phyloP scores from a whole-genome alignment of 805 yeast genomes.

The Hemisphaericaspora nanyangensis region DNA sequence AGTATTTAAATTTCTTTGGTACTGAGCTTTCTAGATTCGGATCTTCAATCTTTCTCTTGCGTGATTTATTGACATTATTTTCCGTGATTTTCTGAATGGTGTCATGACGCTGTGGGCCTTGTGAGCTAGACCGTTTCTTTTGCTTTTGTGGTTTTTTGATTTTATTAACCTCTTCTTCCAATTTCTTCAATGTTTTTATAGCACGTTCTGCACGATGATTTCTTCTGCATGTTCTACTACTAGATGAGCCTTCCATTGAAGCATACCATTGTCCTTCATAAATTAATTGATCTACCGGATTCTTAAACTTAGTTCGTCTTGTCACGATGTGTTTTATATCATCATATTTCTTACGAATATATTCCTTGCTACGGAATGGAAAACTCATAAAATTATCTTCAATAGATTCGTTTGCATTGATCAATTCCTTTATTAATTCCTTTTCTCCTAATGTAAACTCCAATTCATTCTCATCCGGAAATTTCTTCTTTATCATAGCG shows the following conservation, averaged over 20 bases:
- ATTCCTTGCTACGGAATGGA: slow-evolving; percentile 21
- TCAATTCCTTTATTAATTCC: slow-evolving; percentile 13
- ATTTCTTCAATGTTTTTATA: not conserved
- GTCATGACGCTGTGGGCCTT: too few relatives aligned
- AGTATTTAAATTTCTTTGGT: too few relatives aligned
- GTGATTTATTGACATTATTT: too few relatives aligned
- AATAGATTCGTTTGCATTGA: slow-evolving; percentile 11
- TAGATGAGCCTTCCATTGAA: slow-evolving; percentile 12
- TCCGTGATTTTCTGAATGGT: too few relatives aligned
- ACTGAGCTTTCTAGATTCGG: too few relatives aligned
- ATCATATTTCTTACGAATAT: slow-evolving; percentile 17
- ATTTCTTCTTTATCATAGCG: not conserved
- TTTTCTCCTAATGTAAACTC: slow-evolving; percentile 24
- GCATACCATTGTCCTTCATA: slow-evolving; percentile 40
- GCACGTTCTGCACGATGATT: not conserved
- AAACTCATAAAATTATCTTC: slow-evolving; percentile 15
- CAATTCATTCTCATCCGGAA: not conserved
- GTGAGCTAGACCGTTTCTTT: too few relatives aligned
- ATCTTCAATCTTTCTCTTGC: too few relatives aligned
- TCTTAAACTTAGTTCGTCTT: slow-evolving; percentile 26
- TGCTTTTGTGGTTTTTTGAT: too few relatives aligned
- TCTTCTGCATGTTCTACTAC: slow-evolving; percentile 3
- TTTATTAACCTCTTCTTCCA: not conserved
- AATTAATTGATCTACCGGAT: slow-evolving; percentile 26
- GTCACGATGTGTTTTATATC: slow-evolving; percentile 22